These are phyloP conservation scores for Arthrobotrys conoides DNA, from an alignment of 2,329 filamentous ascomycete species.

Conservation along the genomic window DNA sequence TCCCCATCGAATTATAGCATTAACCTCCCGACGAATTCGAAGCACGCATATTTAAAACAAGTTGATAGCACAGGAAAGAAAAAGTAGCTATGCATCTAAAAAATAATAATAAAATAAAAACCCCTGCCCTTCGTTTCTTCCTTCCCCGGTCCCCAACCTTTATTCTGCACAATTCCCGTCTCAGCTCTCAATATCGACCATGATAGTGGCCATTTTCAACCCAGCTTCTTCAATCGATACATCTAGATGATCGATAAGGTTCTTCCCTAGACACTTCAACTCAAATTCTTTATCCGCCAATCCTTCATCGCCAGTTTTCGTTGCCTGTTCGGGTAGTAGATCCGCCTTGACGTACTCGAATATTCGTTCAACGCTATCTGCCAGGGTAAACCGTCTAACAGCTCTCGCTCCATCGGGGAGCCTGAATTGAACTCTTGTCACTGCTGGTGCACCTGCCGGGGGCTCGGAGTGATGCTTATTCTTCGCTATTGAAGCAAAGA, in stretches of 20 bases:
- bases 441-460: slow-evolving; percentile 76
- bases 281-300: slow-evolving; percentile 75
- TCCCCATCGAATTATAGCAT: slow-evolving; percentile 32
- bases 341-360: slow-evolving; percentile 98
- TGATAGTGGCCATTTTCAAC: slow-evolving; percentile 91
- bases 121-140: too few relatives aligned
- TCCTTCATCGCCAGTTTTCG: slow-evolving; percentile 76
- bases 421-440: slow-evolving; percentile 92
- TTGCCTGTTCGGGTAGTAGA: slow-evolving; percentile 75
- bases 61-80: background rate
- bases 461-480: slow-evolving; percentile 84
- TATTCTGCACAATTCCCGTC: background rate
- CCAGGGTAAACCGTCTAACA: slow-evolving; percentile 84
- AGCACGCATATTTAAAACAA: slow-evolving; percentile 14
- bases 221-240: slow-evolving; percentile 83
- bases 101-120: background rate
- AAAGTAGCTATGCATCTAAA: slow-evolving; percentile 1
- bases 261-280: slow-evolving; percentile 87
- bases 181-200: slow-evolving; percentile 88
- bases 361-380: slow-evolving; percentile 83
- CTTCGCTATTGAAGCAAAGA: slow-evolving; percentile 80
- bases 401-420: slow-evolving; percentile 82
- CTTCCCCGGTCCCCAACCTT: background rate
- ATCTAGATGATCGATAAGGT: slow-evolving; percentile 82
- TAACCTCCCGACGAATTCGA: slow-evolving; percentile 14